Evolutionary conservation across 805 yeast genomes (phyloP).

Genomic region (Vanderwaltozyma polyspora): DNA sequence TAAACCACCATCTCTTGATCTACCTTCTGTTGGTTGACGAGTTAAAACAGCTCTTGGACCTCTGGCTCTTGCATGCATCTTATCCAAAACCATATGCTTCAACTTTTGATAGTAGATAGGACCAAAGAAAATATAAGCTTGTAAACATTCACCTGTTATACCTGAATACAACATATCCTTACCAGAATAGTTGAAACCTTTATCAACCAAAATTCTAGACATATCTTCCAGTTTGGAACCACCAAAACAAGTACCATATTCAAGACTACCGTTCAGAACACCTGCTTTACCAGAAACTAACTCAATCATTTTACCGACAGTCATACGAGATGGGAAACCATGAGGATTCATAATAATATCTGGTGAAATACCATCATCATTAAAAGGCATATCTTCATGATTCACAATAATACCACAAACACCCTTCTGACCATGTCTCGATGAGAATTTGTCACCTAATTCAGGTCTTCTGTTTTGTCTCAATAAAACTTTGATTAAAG

Average conservation of each 20-base stretch:
- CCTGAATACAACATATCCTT: constrained; percentile 97
- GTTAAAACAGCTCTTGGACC: constrained; percentile 98
- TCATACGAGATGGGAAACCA: constrained; percentile 99
- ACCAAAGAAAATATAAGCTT: constrained; percentile 96
- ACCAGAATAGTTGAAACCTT: constrained; percentile 91
- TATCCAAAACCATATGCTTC: constrained; percentile 97
- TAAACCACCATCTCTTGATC: constrained; percentile 97
- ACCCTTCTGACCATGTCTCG: constrained; percentile 98
- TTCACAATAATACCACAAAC: constrained; percentile 97
- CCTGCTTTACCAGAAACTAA: constrained; percentile 96
- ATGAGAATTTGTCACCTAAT: constrained; percentile 92
- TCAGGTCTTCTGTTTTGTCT: constrained; percentile 97
- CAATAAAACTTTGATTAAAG: constrained; percentile 78
- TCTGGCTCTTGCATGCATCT: constrained; percentile 99
- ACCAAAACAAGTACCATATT: constrained; percentile 97
- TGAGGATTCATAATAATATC: constrained; percentile 98
- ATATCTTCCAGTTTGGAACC: constrained; percentile 94
- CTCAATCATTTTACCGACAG: constrained; percentile 97
- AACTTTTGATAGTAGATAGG: constrained; percentile 96
- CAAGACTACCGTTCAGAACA: constrained; percentile 79
- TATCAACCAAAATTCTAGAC: constrained; percentile 79
- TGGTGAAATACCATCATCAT: constrained; percentile 83
- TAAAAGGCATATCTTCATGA: constrained; percentile 94
- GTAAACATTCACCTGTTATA: constrained; percentile 92
- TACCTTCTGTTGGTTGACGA: constrained; percentile 97